A percentile compares a stretch with the other conserved stretches of the same genome.
phyloP scores from a whole-genome alignment of 257 asterid genomes.

The Plectranthus barbatus region DNA sequence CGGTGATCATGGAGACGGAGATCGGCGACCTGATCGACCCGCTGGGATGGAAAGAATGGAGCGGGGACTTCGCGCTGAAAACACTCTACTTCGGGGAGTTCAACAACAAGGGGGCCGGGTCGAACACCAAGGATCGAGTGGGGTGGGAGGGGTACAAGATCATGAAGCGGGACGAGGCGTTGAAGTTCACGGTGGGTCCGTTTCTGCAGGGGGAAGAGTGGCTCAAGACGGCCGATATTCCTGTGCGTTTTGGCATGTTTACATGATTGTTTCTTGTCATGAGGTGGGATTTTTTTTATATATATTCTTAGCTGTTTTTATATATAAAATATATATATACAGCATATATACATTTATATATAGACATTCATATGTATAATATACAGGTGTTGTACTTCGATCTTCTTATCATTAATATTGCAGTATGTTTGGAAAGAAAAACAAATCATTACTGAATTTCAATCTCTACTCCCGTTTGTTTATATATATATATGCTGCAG shows the following conservation, averaged over 20 bases:
- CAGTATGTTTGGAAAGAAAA: no score
- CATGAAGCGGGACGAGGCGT: conserved; percentile 44
- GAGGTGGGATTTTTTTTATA: no score
- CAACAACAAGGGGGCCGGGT: conserved; percentile 55
- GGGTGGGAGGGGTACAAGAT: conserved; percentile 55
- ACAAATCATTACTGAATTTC: no score
- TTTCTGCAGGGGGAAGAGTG: conserved; percentile 65
- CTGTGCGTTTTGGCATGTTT: conserved; percentile 54
- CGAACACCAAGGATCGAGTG: conserved; percentile 35
- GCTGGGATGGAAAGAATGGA: conserved; percentile 61
- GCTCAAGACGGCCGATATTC: conserved; percentile 32
- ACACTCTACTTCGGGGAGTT: conserved; percentile 62
- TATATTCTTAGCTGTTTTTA: no score
- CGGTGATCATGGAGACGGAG: conserved; percentile 78
- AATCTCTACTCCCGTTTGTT: no score
- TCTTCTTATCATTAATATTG: no score
- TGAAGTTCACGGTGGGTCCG: conserved; percentile 42
- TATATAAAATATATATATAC: no score
- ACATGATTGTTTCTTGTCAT: no score
- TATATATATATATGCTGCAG: no score
- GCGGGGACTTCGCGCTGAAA: conserved; percentile 43
- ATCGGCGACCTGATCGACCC: conserved; percentile 56
- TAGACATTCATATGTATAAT: no score
- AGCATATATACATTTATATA: no score
- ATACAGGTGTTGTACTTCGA: no score